Conservation (phyloP, 805 yeast genomes). For the Monosporozyma unispora region DNA sequence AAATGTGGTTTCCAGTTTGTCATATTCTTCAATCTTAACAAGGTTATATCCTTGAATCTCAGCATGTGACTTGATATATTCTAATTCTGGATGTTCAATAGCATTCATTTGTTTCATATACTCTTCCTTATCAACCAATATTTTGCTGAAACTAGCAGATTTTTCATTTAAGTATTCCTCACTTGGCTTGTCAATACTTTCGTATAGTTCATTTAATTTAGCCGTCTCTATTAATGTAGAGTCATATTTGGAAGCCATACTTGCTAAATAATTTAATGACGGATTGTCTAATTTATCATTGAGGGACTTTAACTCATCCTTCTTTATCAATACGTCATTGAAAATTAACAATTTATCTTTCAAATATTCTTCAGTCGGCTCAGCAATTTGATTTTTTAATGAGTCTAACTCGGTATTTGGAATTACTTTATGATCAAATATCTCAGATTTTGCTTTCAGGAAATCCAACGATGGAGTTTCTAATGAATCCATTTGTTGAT, state of each 20-base stretch:
- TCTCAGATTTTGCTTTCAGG: constrained; percentile 4
- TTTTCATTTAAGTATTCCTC: constrained; percentile 8
- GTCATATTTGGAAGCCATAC: background rate
- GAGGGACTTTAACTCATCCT: constrained; percentile 6
- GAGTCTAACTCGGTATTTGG: background rate
- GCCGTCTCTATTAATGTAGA: too few relatives aligned
- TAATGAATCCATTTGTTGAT: background rate
- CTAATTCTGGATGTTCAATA: background rate
- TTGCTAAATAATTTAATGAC: background rate
- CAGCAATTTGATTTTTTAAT: background rate
- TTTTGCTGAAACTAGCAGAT: constrained; percentile 3
- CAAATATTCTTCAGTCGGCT: background rate
- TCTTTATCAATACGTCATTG: constrained; percentile 6
- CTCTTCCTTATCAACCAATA: background rate
- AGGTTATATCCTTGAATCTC: background rate
- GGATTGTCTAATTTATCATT: background rate
- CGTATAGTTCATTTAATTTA: constrained; percentile 1
- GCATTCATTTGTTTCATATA: background rate
- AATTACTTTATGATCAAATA: constrained; percentile 6
- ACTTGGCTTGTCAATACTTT: constrained; percentile 8
- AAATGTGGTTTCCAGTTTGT: background rate
- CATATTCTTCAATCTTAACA: background rate
- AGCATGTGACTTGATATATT: background rate
- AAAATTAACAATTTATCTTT: background rate
- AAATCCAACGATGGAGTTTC: constrained; percentile 12